Conservation (phyloP, 148 eudicot genomes). For the Chenopodium quinoa region DNA sequence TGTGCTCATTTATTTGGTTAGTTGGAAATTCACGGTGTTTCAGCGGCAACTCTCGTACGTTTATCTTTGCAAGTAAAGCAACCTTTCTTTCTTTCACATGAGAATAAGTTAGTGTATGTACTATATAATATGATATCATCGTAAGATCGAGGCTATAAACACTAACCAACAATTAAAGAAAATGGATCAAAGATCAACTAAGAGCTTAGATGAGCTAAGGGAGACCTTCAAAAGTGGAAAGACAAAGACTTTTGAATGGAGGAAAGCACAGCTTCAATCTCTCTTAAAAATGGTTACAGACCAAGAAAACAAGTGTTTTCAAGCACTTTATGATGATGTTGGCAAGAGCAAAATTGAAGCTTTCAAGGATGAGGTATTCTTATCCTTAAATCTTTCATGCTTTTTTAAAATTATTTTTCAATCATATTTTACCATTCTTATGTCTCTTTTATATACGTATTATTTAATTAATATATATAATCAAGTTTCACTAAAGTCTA, state of each 20-base stretch:
- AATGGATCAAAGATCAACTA: background rate
- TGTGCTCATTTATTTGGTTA: background rate
- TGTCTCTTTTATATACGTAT: too few species aligned
- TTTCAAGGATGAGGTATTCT: conserved; percentile 73
- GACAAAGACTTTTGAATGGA: conserved; percentile 61
- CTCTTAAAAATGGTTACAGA: conserved; percentile 45
- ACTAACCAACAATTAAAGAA: too few species aligned
- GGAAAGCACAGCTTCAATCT: conserved; percentile 61
- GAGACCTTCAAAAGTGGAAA: conserved; percentile 53
- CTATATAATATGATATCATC: too few species aligned
- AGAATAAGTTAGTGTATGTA: background rate
- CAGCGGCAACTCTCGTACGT: background rate
- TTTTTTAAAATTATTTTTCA: background rate
- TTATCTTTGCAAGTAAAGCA: background rate
- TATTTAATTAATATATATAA: too few species aligned
- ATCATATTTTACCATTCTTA: too few species aligned
- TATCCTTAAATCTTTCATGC: too few species aligned
- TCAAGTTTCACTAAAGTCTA: background rate
- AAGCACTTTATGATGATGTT: conserved; percentile 65
- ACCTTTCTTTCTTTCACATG: background rate
- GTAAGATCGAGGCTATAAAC: too few species aligned
- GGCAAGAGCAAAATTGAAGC: conserved; percentile 65
- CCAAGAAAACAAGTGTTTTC: conserved; percentile 47
- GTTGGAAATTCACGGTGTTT: background rate
- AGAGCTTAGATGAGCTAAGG: conserved; percentile 36